Percentiles rank a stretch among this genome's conserved stretches.
Evolutionary conservation across 2,329 filamentous ascomycete genomes (phyloP).

Genomic region (Cladosporium austrohemisphaericum): DNA sequence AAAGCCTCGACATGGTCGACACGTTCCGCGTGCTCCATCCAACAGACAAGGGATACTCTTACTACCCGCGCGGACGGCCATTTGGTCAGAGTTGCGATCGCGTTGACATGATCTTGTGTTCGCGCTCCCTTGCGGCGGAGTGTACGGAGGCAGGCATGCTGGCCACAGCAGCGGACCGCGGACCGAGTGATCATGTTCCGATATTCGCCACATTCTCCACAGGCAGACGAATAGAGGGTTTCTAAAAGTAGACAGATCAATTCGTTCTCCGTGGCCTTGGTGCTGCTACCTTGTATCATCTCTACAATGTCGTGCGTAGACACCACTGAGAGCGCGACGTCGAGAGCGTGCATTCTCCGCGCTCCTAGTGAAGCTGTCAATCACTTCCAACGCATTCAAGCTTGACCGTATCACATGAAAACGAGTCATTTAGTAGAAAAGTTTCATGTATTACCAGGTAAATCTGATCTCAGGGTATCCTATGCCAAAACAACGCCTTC

Average conservation of each 20-base stretch:
- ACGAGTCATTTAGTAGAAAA: not conserved
- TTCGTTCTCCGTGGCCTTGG: too few relatives aligned
- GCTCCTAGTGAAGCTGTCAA: too few relatives aligned
- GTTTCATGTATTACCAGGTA: too few relatives aligned
- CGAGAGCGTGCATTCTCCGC: too few relatives aligned
- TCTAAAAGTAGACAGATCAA: not conserved
- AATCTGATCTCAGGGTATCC: too few relatives aligned
- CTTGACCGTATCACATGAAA: not conserved
- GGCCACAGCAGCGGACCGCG: slow-evolving; percentile 44
- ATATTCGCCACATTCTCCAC: slow-evolving; percentile 41
- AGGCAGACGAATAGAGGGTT: not conserved
- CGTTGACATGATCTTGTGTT: slow-evolving; percentile 51
- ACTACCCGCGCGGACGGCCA: slow-evolving; percentile 40
- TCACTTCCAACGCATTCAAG: too few relatives aligned
- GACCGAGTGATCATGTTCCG: slow-evolving; percentile 53
- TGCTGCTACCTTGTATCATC: too few relatives aligned
- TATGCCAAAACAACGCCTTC: too few relatives aligned
- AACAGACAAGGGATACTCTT: slow-evolving; percentile 46
- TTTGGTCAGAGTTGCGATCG: slow-evolving; percentile 53
- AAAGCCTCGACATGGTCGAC: slow-evolving; percentile 39
- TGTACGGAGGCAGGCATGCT: slow-evolving; percentile 40
- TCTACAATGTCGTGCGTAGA: too few relatives aligned
- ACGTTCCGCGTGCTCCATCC: slow-evolving; percentile 47
- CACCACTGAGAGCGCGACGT: too few relatives aligned
- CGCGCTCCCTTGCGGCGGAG: slow-evolving; percentile 36